phyloP scores from a whole-genome alignment of 371 early-diverging fungal genomes.

The Mortierella sp. region DNA sequence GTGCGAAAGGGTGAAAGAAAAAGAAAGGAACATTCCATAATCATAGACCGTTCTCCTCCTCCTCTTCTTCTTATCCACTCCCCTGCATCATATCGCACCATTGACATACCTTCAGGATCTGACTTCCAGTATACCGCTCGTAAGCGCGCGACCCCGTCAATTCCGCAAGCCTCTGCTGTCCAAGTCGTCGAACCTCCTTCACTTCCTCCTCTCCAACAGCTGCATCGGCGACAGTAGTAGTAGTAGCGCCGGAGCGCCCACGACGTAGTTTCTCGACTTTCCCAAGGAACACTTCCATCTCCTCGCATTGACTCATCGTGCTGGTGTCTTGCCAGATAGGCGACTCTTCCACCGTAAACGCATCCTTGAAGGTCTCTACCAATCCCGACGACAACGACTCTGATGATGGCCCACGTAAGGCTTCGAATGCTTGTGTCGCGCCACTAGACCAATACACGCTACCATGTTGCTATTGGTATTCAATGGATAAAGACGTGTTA shows the following conservation, averaged over 20 bases:
- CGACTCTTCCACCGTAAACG: constrained; percentile 74
- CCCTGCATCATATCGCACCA: not conserved
- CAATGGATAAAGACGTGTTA: not conserved
- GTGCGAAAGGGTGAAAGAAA: not conserved
- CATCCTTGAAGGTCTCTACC: constrained; percentile 65
- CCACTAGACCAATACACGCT: constrained; percentile 81
- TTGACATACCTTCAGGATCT: constrained; percentile 76
- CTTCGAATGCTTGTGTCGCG: constrained; percentile 60
- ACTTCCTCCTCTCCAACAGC: not conserved
- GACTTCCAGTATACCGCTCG: constrained; percentile 87
- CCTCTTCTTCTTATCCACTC: not conserved
- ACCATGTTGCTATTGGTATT: constrained; percentile 78
- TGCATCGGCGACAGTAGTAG: not conserved
- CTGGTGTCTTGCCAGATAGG: constrained; percentile 93
- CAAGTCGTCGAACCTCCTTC: not conserved
- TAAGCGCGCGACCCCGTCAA: constrained; percentile 83
- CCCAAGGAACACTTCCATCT: constrained; percentile 72
- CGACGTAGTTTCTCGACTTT: constrained; percentile 34
- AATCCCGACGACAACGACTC: constrained; percentile 43
- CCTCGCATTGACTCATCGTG: constrained; percentile 74
- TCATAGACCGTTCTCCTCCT: not conserved
- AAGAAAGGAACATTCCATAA: not conserved
- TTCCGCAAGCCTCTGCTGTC: constrained; percentile 66
- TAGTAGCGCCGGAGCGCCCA: not conserved
- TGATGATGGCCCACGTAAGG: constrained; percentile 26